These are phyloP conservation scores for Hevea brasiliensis DNA, from an alignment of 345 rosid species.

Conservation along the genomic window DNA sequence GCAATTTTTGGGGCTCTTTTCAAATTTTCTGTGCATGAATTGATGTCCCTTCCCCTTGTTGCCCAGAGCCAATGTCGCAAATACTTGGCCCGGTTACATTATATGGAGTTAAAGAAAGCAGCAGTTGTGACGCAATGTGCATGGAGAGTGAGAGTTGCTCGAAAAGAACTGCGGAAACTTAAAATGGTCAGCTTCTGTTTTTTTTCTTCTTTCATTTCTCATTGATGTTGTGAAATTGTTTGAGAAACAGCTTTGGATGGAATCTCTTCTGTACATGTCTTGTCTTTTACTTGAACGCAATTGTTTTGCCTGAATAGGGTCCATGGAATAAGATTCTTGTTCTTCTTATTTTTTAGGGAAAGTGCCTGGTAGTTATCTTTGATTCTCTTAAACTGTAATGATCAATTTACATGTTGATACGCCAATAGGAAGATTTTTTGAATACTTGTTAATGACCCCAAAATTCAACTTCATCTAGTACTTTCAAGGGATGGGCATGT, in stretches of 20 bases:
- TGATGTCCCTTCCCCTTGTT: slow-evolving; percentile 16
- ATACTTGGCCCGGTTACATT: slow-evolving; percentile 61
- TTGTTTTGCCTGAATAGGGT: neutral
- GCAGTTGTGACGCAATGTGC: slow-evolving; percentile 77
- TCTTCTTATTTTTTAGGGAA: neutral
- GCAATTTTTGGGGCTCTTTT: slow-evolving; percentile 5
- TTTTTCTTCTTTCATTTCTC: neutral
- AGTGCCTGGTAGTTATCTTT: neutral
- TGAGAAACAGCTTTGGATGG: neutral
- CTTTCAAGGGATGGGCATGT: neutral
- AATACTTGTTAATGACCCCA: neutral
- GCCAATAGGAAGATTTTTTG: neutral
- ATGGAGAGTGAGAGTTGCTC: slow-evolving; percentile 95
- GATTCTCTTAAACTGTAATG: neutral
- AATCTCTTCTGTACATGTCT: neutral
- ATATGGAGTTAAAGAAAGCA: slow-evolving; percentile 67
- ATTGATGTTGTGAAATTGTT: neutral
- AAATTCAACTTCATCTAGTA: neutral
- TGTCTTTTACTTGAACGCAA: neutral
- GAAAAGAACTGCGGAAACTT: slow-evolving; percentile 80
- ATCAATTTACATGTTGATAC: neutral
- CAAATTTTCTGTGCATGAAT: slow-evolving; percentile 17
- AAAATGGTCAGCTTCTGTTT: slow-evolving; percentile 59
- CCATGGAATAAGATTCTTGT: neutral
- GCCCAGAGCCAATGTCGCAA: slow-evolving; percentile 73